Conservation (phyloP, 257 asterid genomes). For the Capsicum pubescens region DNA sequence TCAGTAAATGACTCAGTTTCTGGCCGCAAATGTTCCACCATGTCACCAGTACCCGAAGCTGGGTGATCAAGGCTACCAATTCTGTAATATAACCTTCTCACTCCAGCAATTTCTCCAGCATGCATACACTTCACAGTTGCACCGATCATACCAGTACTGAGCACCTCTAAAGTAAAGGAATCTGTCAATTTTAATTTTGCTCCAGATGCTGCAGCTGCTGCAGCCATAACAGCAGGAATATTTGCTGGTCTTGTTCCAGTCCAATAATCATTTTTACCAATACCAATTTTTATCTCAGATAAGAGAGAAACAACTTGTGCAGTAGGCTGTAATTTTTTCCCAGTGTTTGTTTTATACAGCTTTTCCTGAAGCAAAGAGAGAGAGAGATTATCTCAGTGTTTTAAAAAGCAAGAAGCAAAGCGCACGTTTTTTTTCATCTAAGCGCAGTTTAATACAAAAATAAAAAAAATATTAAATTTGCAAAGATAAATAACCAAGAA, state of each 20-base stretch:
- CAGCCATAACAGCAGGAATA: constrained; percentile 79
- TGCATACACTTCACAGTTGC: constrained; percentile 93
- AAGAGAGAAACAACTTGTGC: constrained; percentile 94
- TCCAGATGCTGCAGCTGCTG: constrained; percentile 98
- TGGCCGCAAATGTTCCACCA: constrained; percentile 51
- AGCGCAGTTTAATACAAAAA: background rate
- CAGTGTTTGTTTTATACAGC: constrained; percentile 84
- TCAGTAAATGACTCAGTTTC: constrained; percentile 71
- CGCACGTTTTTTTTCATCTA: background rate
- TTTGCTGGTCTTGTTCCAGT: constrained; percentile 81
- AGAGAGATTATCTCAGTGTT: background rate
- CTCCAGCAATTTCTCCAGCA: constrained; percentile 98
- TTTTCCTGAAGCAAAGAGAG: constrained; percentile 61
- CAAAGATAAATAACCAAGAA: background rate
- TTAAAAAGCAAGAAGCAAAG: background rate
- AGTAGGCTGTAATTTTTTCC: constrained; percentile 87
- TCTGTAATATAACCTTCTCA: constrained; percentile 89
- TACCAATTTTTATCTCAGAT: constrained; percentile 95
- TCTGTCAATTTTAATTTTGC: constrained; percentile 85
- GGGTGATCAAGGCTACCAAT: constrained; percentile 71
- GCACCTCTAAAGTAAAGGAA: constrained; percentile 94
- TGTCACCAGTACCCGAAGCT: constrained; percentile 41
- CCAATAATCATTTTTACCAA: constrained; percentile 95
- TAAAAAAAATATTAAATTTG: background rate
- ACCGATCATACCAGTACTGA: constrained; percentile 90